phyloP scores from a whole-genome alignment of 2,329 filamentous ascomycete genomes.

The Penicillium capsulatum region DNA sequence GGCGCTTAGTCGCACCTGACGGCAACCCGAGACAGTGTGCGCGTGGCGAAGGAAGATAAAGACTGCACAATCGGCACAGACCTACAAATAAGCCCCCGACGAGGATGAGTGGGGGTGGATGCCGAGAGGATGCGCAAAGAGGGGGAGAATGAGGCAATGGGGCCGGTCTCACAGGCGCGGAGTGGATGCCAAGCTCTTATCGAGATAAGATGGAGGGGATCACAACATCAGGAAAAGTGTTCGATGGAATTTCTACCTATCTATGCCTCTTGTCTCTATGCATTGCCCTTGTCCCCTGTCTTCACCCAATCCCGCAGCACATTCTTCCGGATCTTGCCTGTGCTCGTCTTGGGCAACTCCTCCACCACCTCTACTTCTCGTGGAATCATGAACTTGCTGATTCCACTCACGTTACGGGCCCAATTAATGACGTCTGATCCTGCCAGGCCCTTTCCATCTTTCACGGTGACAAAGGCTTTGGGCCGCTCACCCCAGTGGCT shows the following conservation, averaged over 20 bases:
- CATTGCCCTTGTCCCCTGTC: too few species aligned
- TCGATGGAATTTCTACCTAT: too few species aligned
- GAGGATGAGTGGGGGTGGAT: slow-evolving; percentile 12
- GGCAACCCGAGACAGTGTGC: neutral
- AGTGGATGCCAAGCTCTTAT: slow-evolving; percentile 25
- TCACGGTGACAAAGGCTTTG: slow-evolving; percentile 85
- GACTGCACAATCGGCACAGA: neutral
- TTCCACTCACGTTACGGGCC: slow-evolving; percentile 74
- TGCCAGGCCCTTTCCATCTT: slow-evolving; percentile 57
- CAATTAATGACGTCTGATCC: slow-evolving; percentile 74
- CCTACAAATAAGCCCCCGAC: slow-evolving; percentile 3
- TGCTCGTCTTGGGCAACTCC: slow-evolving; percentile 94
- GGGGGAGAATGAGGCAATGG: slow-evolving; percentile 20
- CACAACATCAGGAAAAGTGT: too few species aligned
- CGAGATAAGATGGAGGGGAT: slow-evolving; percentile 19
- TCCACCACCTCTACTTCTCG: slow-evolving; percentile 70
- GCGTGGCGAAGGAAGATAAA: neutral
- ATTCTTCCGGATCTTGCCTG: slow-evolving; percentile 96
- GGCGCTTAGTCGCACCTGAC: slow-evolving; percentile 4
- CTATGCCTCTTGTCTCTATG: too few species aligned
- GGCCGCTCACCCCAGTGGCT: slow-evolving; percentile 94
- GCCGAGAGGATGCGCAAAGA: slow-evolving; percentile 11
- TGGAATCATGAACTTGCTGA: slow-evolving; percentile 86
- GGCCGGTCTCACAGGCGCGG: slow-evolving; percentile 21
- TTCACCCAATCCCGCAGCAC: slow-evolving; percentile 82